Conservation (phyloP, 2,329 filamentous ascomycete species). For the Plenodomus lindquistii region DNA sequence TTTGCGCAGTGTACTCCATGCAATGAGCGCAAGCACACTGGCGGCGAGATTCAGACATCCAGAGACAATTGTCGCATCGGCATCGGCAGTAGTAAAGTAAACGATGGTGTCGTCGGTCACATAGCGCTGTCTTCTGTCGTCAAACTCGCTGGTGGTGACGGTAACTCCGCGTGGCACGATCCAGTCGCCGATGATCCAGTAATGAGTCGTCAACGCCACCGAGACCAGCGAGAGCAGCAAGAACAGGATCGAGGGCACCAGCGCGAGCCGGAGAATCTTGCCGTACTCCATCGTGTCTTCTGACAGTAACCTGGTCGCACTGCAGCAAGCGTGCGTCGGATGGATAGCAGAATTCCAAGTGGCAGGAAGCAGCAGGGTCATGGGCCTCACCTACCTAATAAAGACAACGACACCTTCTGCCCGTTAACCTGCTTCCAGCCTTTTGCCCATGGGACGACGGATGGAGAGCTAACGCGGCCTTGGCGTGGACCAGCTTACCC, state of each 20-base stretch:
- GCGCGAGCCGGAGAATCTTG: conserved; percentile 24
- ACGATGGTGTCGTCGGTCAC: conserved; percentile 30
- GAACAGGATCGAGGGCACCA: conserved; percentile 29
- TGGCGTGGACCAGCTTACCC: conserved; percentile 14
- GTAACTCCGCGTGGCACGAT: conserved; percentile 24
- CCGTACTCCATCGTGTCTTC: conserved; percentile 22
- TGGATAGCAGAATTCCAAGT: conserved; percentile 5
- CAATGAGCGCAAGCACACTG: conserved; percentile 27
- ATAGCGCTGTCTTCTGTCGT: conserved; percentile 20
- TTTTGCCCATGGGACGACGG: conserved; percentile 6
- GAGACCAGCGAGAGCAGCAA: conserved; percentile 33
- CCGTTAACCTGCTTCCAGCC: conserved; percentile 12
- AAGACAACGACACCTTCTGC: conserved; percentile 10
- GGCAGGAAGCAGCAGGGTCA: conserved; percentile 10
- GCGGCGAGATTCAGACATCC: conserved; percentile 30
- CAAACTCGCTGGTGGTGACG: conserved; percentile 18
- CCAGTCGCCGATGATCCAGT: conserved; percentile 38
- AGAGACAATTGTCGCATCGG: conserved; percentile 33
- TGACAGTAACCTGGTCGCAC: conserved; percentile 1
- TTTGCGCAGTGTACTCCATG: conserved; percentile 27
- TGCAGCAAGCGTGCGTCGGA: conserved; percentile 5
- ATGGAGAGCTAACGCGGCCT: conserved; percentile 12
- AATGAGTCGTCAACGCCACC: conserved; percentile 32
- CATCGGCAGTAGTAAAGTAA: conserved; percentile 27
- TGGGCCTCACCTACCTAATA: conserved; percentile 16